Percentiles rank a stretch among this genome's conserved stretches.
Evolutionary conservation across 2,329 filamentous ascomycete species (phyloP).

Genomic region (Penicillium carneum): DNA sequence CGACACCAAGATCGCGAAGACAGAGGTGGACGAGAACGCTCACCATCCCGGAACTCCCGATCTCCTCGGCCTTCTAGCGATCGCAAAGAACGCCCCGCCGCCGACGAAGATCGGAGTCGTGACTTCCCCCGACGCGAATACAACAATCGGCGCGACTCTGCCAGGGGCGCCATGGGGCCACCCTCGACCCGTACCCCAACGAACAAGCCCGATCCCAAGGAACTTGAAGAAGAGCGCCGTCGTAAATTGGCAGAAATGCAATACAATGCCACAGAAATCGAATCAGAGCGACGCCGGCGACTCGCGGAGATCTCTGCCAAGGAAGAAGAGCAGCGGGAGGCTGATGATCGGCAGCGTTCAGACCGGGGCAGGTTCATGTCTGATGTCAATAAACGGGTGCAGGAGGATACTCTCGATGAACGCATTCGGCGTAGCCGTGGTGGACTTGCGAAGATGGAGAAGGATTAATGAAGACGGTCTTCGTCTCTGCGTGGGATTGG

Average conservation of each 20-base stretch:
- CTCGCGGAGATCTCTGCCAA: slow-evolving; percentile 70
- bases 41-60: slow-evolving; percentile 36
- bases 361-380: slow-evolving; percentile 47
- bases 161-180: slow-evolving; percentile 27
- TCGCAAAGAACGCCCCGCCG: slow-evolving; percentile 19
- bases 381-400: slow-evolving; percentile 43
- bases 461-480: slow-evolving; percentile 28
- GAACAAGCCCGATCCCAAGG: slow-evolving; percentile 34
- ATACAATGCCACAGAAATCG: slow-evolving; percentile 71
- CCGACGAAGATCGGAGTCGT: slow-evolving; percentile 29
- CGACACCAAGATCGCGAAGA: slow-evolving; percentile 36
- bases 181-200: slow-evolving; percentile 21
- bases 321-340: slow-evolving; percentile 69
- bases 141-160: slow-evolving; percentile 30
- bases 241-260: slow-evolving; percentile 75
- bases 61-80: slow-evolving; percentile 32
- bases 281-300: slow-evolving; percentile 72
- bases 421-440: slow-evolving; percentile 46
- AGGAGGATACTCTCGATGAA: slow-evolving; percentile 48
- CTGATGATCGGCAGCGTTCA: slow-evolving; percentile 64
- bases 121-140: slow-evolving; percentile 34
- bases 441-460: slow-evolving; percentile 42
- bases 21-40: slow-evolving; percentile 34
- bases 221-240: slow-evolving; percentile 43
- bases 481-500: background rate